Percentiles rank a stretch among this genome's conserved stretches.
phyloP scores from a whole-genome alignment of 768 basidiomycete genomes.

The Pleurotus eryngii region DNA sequence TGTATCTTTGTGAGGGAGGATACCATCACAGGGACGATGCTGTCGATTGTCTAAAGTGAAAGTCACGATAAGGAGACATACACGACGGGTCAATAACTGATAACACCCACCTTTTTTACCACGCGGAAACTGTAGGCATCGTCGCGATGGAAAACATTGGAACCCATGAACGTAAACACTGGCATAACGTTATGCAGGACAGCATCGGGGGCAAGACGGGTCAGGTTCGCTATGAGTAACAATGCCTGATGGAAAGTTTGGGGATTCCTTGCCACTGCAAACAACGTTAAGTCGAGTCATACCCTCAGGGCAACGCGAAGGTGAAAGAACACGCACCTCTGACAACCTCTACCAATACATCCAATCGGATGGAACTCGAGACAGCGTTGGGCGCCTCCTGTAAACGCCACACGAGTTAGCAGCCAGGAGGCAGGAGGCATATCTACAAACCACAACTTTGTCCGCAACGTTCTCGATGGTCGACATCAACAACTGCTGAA shows the following conservation, averaged over 20 bases:
- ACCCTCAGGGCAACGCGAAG: background rate
- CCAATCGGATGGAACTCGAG: constrained; percentile 66
- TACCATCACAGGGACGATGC: constrained; percentile 91
- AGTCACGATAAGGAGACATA: background rate
- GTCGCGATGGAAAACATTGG: constrained; percentile 95
- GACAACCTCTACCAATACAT: constrained; percentile 85
- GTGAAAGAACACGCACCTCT: constrained; percentile 47
- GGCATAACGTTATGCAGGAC: constrained; percentile 96
- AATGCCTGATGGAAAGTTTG: constrained; percentile 94
- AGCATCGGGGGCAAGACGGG: constrained; percentile 82
- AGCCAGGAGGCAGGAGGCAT: too few species aligned
- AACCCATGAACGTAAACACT: constrained; percentile 98
- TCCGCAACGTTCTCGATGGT: constrained; percentile 67
- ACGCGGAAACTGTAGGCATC: constrained; percentile 95
- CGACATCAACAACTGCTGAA: constrained; percentile 82
- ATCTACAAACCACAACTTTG: constrained; percentile 47
- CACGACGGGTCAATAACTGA: background rate
- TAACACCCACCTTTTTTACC: constrained; percentile 72
- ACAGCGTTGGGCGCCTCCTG: constrained; percentile 53
- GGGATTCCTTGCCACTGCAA: constrained; percentile 79
- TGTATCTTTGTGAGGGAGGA: constrained; percentile 66
- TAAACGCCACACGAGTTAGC: background rate
- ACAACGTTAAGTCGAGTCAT: constrained; percentile 3
- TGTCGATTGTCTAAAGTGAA: constrained; percentile 74
- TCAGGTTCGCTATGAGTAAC: constrained; percentile 80